Conservation (phyloP, 1,284 basidiomycete species). For the Microstroma glucosiphilum region DNA sequence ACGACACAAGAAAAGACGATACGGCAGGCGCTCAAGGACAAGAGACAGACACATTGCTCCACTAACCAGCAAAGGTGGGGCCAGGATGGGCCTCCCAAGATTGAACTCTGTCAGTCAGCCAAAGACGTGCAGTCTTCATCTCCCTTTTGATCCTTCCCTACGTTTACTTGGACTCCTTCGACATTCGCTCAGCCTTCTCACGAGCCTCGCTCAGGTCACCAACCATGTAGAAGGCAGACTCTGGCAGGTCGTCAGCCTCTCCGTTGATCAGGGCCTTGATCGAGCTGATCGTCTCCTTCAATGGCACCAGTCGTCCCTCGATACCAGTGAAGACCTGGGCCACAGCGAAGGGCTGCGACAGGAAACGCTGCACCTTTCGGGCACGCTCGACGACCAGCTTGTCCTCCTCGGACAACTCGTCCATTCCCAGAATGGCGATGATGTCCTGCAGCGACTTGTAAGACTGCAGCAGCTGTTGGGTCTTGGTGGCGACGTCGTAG, state of each 20-base stretch:
- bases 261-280: slow-evolving; percentile 77
- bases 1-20: too few relatives aligned
- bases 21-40: too few relatives aligned
- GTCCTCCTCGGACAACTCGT: slow-evolving; percentile 98
- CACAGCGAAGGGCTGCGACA: slow-evolving; percentile 99
- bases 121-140: too few relatives aligned
- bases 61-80: too few relatives aligned
- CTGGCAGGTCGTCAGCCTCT: slow-evolving; percentile 77
- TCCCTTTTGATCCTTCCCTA: too few relatives aligned
- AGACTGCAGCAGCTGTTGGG: slow-evolving; percentile 97
- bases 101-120: too few relatives aligned
- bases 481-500: slow-evolving; percentile 88
- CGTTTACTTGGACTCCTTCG: slow-evolving; percentile 63
- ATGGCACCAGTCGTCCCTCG: slow-evolving; percentile 85
- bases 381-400: slow-evolving; percentile 82
- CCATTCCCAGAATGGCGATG: slow-evolving; percentile 91
- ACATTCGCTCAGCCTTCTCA: slow-evolving; percentile 89
- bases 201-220: slow-evolving; percentile 92
- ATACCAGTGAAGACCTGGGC: slow-evolving; percentile 99
- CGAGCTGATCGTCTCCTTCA: slow-evolving; percentile 50
- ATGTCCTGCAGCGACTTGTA: slow-evolving; percentile 95
- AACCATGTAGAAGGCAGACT: slow-evolving; percentile 61
- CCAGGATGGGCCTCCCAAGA: too few relatives aligned
- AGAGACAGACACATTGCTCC: too few relatives aligned
- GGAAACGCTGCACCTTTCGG: slow-evolving; percentile 69